Evolutionary conservation across 23 red algal genomes (phyloP), one percentile per base, ranked within the genome.

Genomic region (Cyanidium caldarium): DNA sequence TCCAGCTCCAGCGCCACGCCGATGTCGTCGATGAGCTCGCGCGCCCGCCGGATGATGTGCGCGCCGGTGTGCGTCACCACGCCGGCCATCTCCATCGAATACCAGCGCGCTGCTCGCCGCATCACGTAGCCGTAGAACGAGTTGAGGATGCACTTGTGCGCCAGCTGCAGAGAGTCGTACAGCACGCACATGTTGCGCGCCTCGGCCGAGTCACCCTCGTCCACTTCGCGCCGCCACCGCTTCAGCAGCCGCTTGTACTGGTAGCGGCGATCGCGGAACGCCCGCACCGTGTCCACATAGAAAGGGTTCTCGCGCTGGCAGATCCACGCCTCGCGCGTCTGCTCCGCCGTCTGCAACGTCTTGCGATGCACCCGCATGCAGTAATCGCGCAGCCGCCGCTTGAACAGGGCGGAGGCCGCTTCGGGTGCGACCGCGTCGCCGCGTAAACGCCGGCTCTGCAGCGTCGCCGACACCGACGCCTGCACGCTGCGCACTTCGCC

Each of bases 31-130:
- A 98, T 86, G 39, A 84, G 75, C 56, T 89, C 79, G n/a, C 92
- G 84, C 15, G 92, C 92, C 35, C 78, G 67, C 21, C 80, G 78
- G 72, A 98, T 98, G 25, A 98, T 98, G 0, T 75, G 43, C 21
- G 84, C 81, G 26, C 92, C 92, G n/a, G 86, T 98, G 45, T 88
- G 86, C 31, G 92, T 98, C 1, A 98, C 92, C 37, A 98, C 72
- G 2, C 92, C 92, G 2, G 92, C 92, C 92, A 98, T 98, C 57
- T 98, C 92, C 92, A 98, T 98, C 21, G 92, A 98, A 51, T 98
- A 98, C 92, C 92, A 98, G 3, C 92, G 72, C 16, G 83, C 92
- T 12, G 82, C 92, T 23, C 68, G 71, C 23, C 92, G 72, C 92
- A 98, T 98, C 17, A 98, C 83, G 42, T 98, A 98, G 17, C 92